Percentiles rank a stretch among this genome's conserved stretches.
These are phyloP conservation scores for Davidsoniella neocaledoniae DNA, from an alignment of 2,329 filamentous ascomycete genomes.

Conservation along the genomic window DNA sequence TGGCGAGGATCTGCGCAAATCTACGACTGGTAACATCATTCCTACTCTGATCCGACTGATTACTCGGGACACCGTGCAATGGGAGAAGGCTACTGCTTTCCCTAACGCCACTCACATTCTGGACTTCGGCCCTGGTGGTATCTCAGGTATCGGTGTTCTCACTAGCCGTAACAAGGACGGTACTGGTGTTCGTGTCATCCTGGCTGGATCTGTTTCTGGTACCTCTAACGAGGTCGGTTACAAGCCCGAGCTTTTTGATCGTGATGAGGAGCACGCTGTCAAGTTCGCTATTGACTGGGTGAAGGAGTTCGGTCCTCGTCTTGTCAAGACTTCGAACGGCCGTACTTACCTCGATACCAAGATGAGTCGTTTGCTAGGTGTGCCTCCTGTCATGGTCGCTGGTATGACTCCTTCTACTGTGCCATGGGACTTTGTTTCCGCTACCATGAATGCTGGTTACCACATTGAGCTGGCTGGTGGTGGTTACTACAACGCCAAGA, in stretches of 20 bases:
- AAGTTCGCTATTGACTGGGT: conserved; percentile 97
- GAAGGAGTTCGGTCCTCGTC: conserved; percentile 83
- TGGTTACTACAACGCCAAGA: conserved; percentile 71
- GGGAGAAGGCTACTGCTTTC: conserved; percentile 90
- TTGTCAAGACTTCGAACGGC: conserved; percentile 77
- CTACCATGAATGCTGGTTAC: conserved; percentile 90
- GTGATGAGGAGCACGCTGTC: conserved; percentile 85
- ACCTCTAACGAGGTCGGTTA: conserved; percentile 85
- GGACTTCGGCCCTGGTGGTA: conserved; percentile 92
- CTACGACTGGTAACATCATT: conserved; percentile 61
- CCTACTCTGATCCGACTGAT: conserved; percentile 82
- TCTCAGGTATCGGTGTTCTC: conserved; percentile 86
- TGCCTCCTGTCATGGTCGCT: conserved; percentile 77
- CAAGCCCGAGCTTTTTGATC: conserved; percentile 94
- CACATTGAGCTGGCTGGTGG: conserved; percentile 81
- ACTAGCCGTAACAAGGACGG: conserved; percentile 99
- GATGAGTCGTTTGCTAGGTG: conserved; percentile 72
- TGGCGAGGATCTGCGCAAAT: conserved; percentile 62
- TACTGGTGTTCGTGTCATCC: conserved; percentile 87
- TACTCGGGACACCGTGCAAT: conserved; percentile 83
- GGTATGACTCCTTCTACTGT: conserved; percentile 90
- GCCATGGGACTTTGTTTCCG: conserved; percentile 79
- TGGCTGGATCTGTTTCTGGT: conserved; percentile 84
- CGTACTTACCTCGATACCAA: conserved; percentile 92
- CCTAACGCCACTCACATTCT: conserved; percentile 81